phyloP scores from a whole-genome alignment of 148 eudicot species.

The Fagopyrum tataricum region DNA sequence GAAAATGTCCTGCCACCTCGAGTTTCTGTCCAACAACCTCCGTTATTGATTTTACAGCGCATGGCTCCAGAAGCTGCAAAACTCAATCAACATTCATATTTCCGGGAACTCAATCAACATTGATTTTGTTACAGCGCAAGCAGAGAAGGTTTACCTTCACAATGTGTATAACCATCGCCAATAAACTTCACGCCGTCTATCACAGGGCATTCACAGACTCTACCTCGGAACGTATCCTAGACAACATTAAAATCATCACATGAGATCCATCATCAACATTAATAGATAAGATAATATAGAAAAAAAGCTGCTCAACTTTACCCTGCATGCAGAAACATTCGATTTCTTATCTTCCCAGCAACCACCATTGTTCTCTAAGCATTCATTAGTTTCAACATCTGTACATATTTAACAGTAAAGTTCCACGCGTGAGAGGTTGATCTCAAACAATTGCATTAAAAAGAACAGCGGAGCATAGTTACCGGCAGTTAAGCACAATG shows the following conservation, averaged over 20 bases:
- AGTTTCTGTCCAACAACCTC: slow-evolving; percentile 85
- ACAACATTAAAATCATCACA: slow-evolving; percentile 7
- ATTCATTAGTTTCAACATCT: slow-evolving; percentile 92
- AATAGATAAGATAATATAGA: too few relatives aligned
- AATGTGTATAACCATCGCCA: slow-evolving; percentile 83
- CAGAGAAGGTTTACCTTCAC: slow-evolving; percentile 47
- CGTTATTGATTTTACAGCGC: slow-evolving; percentile 71
- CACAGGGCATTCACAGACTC: slow-evolving; percentile 82
- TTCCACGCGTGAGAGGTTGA: background rate
- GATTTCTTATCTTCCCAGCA: slow-evolving; percentile 79
- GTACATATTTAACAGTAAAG: slow-evolving; percentile 1
- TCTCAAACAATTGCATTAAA: background rate
- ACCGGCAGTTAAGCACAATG: slow-evolving; percentile 73
- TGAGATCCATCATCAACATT: background rate
- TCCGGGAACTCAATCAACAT: too few relatives aligned
- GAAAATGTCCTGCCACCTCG: slow-evolving; percentile 72
- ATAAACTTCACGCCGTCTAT: slow-evolving; percentile 70
- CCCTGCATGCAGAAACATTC: slow-evolving; percentile 92
- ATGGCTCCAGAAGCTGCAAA: slow-evolving; percentile 60
- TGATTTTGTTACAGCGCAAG: background rate
- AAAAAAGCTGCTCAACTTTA: slow-evolving; percentile 16
- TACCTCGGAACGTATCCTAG: slow-evolving; percentile 91
- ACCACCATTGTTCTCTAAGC: slow-evolving; percentile 83
- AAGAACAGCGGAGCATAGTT: background rate
- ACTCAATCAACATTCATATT: background rate